A percentile compares a stretch with the other conserved stretches of the same genome.
Conservation (phyloP, 2,329 filamentous ascomycete species). For the Curvularia verruculosa region DNA sequence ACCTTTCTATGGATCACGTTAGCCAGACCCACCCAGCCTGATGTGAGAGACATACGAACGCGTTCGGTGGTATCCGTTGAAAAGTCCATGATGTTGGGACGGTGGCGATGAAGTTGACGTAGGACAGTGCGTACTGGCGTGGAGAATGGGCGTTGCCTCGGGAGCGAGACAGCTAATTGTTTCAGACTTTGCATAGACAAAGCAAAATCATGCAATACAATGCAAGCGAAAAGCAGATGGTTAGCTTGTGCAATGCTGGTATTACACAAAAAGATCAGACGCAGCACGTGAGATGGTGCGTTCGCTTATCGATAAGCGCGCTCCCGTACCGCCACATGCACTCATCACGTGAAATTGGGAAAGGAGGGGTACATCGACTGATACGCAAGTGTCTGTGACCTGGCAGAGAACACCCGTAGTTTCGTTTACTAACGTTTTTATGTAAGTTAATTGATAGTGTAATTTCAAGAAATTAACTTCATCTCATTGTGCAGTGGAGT, state of each 20-base stretch:
- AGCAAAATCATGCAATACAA: neutral
- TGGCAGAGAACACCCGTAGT: neutral
- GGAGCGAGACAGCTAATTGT: conserved; percentile 3
- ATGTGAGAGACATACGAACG: conserved; percentile 41
- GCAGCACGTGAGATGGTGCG: conserved; percentile 1
- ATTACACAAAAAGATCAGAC: conserved; percentile 5
- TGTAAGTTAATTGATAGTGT: too few species aligned
- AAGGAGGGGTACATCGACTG: too few species aligned
- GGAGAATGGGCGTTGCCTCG: neutral
- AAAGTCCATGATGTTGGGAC: conserved; percentile 28
- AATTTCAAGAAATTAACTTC: too few species aligned
- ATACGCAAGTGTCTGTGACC: too few species aligned
- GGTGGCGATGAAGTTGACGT: neutral
- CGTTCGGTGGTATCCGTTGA: conserved; percentile 33
- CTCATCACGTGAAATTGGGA: too few species aligned
- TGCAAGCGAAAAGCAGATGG: neutral
- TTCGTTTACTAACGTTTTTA: too few species aligned
- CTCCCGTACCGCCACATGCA: neutral
- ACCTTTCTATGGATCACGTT: conserved; percentile 24
- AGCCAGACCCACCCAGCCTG: conserved; percentile 29
- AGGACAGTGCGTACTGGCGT: neutral
- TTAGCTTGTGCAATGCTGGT: neutral
- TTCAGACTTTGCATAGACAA: conserved; percentile 9
- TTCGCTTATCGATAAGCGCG: conserved; percentile 19
- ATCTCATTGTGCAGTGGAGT: too few species aligned